These are phyloP conservation scores for Metarhizium sp. DNA, from an alignment of 2,329 filamentous ascomycete genomes.

Conservation along the genomic window DNA sequence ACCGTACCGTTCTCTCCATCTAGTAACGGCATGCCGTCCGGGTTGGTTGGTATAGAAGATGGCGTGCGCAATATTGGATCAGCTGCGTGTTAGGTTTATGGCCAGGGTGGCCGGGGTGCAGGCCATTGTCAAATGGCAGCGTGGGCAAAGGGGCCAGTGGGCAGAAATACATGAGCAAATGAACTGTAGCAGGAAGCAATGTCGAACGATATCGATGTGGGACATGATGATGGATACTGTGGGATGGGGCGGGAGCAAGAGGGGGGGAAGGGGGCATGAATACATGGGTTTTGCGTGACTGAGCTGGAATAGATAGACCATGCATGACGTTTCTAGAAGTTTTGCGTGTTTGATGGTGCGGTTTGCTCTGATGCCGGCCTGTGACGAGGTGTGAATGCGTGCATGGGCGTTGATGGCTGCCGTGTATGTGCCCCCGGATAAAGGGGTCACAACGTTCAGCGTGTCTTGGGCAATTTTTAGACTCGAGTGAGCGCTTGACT, in stretches of 20 bases:
- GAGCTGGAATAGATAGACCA: conserved; percentile 12
- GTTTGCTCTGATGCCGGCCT: too few species aligned
- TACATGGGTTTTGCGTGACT: background rate
- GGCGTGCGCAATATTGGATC: background rate
- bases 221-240: background rate
- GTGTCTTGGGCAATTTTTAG: too few species aligned
- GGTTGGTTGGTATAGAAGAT: background rate
- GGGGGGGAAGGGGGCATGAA: background rate
- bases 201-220: background rate
- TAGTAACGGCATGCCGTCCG: background rate
- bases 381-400: too few species aligned
- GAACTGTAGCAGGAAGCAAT: background rate
- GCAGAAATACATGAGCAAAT: background rate
- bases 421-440: too few species aligned
- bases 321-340: conserved; percentile 4
- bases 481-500: too few species aligned
- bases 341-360: background rate
- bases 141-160: background rate
- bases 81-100: background rate
- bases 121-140: background rate
- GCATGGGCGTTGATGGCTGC: too few species aligned
- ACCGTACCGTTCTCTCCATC: background rate
- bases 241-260: background rate
- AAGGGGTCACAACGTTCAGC: too few species aligned
- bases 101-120: background rate